Evolutionary conservation across 805 yeast genomes (phyloP), one percentile per base, ranked within the genome.

Genomic region (Candida vartiovaarae): DNA sequence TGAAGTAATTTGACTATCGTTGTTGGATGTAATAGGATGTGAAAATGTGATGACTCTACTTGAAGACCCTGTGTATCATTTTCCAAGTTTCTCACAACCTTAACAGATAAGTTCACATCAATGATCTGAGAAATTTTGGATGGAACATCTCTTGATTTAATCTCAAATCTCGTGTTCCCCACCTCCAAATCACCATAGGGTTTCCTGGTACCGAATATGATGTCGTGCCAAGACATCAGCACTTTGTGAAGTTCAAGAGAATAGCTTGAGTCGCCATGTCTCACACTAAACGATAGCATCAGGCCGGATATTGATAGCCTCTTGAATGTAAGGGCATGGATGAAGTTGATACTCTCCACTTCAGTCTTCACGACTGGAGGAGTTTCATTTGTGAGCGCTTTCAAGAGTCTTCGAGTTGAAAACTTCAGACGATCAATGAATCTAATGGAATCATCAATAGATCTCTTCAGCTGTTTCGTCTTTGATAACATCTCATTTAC

Each of bases 11-110:
- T 65, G 6, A 73, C 64, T 6, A 78, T 47, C 0, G 75, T 66
- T 7, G 66, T 64, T 0, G 87, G 78, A 41, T 79, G 76, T 32
- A 83, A 56, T 46, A 80, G 75, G 4, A 82, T 50, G 35, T 89
- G 68, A 41, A 78, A 76, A 53, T 74, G 74, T 5, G 76, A 71
- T 3, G 86, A 78, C 41, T 73, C 78, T 1, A 83, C 57, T 47
- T 80, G 82, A 4, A 82, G 61, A 1, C 77, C 67, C 45, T 73
- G 76, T 2, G 54, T 46, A 1, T 50, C 53, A 0, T 49, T 50
- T 4, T 58, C 63, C 6, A 55, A 67, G 2, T 67, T 60, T 34
- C 76, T 72, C n/a, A 62, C 48, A 10, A 78, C 51, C 54, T 67
- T 67, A 40, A 75, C 40, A n/a, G 63, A 51, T 48, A 78, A 47